These are phyloP conservation scores for Triticum dicoccoides DNA, from an alignment of 176 grass and related monocot genomes.

Conservation along the genomic window DNA sequence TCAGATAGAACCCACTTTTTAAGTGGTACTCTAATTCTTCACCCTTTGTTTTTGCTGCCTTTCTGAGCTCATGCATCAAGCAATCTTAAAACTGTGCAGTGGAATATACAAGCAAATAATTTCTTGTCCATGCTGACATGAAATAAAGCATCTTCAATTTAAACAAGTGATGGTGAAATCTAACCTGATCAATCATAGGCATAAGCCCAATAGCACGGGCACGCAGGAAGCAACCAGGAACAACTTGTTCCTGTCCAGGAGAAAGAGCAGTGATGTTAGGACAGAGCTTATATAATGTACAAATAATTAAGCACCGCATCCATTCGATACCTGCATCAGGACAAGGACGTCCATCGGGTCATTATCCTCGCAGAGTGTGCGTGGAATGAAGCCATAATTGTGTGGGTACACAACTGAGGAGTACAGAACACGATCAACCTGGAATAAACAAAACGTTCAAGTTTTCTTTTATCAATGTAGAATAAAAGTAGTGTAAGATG, in stretches of 20 bases:
- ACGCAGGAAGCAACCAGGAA: slow-evolving; percentile 87
- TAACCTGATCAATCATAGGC: slow-evolving; percentile 99
- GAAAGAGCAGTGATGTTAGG: neutral
- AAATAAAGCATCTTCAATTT: slow-evolving; percentile 22
- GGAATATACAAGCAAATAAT: neutral
- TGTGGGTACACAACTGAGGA: slow-evolving; percentile 98
- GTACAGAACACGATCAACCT: slow-evolving; percentile 98
- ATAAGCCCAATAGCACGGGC: slow-evolving; percentile 98
- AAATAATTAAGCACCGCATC: neutral
- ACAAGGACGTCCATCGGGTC: slow-evolving; percentile 93
- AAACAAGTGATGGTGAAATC: slow-evolving; percentile 8
- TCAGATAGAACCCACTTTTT: neutral
- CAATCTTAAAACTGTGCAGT: slow-evolving; percentile 15
- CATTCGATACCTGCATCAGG: slow-evolving; percentile 80
- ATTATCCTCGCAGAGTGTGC: slow-evolving; percentile 87
- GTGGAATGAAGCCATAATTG: slow-evolving; percentile 97
- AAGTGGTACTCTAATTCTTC: neutral
- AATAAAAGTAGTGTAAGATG: slow-evolving; percentile 1
- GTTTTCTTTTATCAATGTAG: neutral
- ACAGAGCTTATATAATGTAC: neutral
- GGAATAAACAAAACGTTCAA: slow-evolving; percentile 28
- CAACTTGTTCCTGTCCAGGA: slow-evolving; percentile 70
- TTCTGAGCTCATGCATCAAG: neutral
- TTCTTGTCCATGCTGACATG: neutral
- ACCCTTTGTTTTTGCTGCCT: neutral